phyloP scores from a whole-genome alignment of 2,329 filamentous ascomycete genomes.

The Cordyceps pruinosa region DNA sequence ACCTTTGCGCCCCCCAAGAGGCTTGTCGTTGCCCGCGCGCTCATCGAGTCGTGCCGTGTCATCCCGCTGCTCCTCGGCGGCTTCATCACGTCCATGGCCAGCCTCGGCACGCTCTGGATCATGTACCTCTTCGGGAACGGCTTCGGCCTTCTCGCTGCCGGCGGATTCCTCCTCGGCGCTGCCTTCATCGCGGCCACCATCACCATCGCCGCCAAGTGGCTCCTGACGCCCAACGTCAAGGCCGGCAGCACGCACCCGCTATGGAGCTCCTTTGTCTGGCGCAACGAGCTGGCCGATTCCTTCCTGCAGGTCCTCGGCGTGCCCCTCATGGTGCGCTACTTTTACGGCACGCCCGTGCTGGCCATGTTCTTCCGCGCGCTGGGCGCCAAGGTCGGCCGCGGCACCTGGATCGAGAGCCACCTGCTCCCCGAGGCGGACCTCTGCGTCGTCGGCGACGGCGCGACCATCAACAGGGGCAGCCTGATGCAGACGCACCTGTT shows the following conservation, averaged over 20 bases:
- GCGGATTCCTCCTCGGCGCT: slow-evolving; percentile 6
- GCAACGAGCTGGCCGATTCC: slow-evolving; percentile 46
- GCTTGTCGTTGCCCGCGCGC: slow-evolving; percentile 13
- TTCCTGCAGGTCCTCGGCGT: slow-evolving; percentile 42
- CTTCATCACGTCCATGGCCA: slow-evolving; percentile 1
- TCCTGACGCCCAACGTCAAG: slow-evolving; percentile 15
- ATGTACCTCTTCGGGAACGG: slow-evolving; percentile 13
- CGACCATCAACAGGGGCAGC: slow-evolving; percentile 17
- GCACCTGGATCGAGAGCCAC: slow-evolving; percentile 19
- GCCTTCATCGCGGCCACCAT: slow-evolving; percentile 11
- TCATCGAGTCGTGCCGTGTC: slow-evolving; percentile 16
- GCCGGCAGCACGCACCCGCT: slow-evolving; percentile 17
- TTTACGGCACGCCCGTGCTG: slow-evolving; percentile 18
- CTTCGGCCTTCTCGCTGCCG: slow-evolving; percentile 14
- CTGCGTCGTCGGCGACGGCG: slow-evolving; percentile 15
- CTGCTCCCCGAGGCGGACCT: slow-evolving; percentile 18
- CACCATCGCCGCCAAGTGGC: slow-evolving; percentile 17
- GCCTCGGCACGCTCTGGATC: slow-evolving; percentile 10
- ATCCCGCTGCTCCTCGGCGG: slow-evolving; percentile 15
- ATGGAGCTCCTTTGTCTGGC: slow-evolving; percentile 20
- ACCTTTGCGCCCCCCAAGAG: slow-evolving; percentile 16
- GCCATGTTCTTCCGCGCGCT: slow-evolving; percentile 16
- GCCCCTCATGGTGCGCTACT: slow-evolving; percentile 13
- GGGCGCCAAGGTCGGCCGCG: slow-evolving; percentile 17
- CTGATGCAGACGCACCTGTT: slow-evolving; percentile 19